Conservation (phyloP, 202 grass and related monocot species). For the Zoysia matrella region DNA sequence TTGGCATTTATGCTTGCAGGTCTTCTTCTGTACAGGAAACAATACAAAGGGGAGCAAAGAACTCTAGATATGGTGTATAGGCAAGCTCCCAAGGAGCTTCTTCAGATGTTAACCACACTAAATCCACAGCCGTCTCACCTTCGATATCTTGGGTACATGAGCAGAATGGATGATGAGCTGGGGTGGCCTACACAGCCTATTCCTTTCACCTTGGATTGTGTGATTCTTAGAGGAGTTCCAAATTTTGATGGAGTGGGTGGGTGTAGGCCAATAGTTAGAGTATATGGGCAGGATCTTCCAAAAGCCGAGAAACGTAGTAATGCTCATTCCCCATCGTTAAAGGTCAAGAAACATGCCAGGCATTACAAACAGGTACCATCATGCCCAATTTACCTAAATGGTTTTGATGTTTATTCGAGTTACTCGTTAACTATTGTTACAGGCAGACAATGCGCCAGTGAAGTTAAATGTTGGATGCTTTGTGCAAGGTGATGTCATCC, state of each 20-base stretch:
- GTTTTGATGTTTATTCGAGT: constrained; percentile 52
- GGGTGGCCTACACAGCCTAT: constrained; percentile 59
- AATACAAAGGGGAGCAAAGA: constrained; percentile 88
- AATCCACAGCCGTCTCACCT: constrained; percentile 86
- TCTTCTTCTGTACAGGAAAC: constrained; percentile 83
- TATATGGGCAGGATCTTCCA: constrained; percentile 73
- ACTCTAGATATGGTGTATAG: constrained; percentile 97
- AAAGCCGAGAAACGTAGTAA: constrained; percentile 55
- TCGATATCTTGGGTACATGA: constrained; percentile 87
- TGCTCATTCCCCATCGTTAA: constrained; percentile 51
- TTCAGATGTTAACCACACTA: constrained; percentile 69
- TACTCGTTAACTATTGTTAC: constrained; percentile 65
- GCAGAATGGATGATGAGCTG: constrained; percentile 59
- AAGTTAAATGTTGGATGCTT: constrained; percentile 92
- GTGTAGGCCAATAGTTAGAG: constrained; percentile 76
- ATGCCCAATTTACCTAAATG: constrained; percentile 23
- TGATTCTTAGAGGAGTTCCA: constrained; percentile 84
- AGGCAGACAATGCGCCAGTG: constrained; percentile 76
- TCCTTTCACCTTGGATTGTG: constrained; percentile 86
- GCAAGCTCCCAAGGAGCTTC: constrained; percentile 84
- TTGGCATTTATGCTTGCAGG: constrained; percentile 96
- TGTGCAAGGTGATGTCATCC: constrained; percentile 88
- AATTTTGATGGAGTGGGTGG: constrained; percentile 83
- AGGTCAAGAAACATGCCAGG: constrained; percentile 73
- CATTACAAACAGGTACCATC: constrained; percentile 79